A percentile compares a stretch with the other conserved stretches of the same genome.
Conservation (phyloP, 768 basidiomycete species). For the Nidularia pulvinata region DNA sequence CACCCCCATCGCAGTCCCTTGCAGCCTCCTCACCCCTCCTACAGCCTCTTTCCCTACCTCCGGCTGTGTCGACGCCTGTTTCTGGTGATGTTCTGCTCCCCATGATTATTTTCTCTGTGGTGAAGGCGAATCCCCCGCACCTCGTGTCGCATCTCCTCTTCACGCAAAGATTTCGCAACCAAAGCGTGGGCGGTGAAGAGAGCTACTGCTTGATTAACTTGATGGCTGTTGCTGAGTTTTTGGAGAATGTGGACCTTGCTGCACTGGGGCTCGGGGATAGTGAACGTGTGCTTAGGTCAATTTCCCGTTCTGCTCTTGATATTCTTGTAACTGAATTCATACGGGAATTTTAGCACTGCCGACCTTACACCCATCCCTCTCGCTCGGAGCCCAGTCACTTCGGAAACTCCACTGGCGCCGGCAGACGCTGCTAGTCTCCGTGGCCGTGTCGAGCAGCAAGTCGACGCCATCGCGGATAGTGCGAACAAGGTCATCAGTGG, state of each 20-base stretch:
- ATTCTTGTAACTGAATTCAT: background rate
- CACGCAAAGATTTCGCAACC: constrained; percentile 60
- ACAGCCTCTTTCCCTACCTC: too few species aligned
- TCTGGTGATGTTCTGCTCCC: constrained; percentile 93
- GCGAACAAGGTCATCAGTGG: constrained; percentile 85
- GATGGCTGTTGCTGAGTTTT: constrained; percentile 93
- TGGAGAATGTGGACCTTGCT: constrained; percentile 91
- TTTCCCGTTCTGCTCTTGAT: constrained; percentile 4
- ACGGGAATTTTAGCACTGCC: constrained; percentile 51
- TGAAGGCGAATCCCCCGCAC: constrained; percentile 87
- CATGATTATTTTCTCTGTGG: constrained; percentile 91
- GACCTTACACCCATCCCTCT: constrained; percentile 84
- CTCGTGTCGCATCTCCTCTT: constrained; percentile 73
- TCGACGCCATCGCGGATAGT: constrained; percentile 78
- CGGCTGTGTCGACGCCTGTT: constrained; percentile 44
- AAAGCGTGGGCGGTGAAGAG: constrained; percentile 74
- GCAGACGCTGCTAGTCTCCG: constrained; percentile 60
- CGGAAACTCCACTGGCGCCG: constrained; percentile 39
- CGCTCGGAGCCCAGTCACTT: constrained; percentile 47
- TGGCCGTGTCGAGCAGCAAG: constrained; percentile 74
- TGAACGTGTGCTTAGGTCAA: constrained; percentile 56
- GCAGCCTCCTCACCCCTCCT: background rate
- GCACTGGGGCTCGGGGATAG: constrained; percentile 58
- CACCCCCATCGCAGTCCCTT: constrained; percentile 12
- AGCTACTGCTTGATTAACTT: constrained; percentile 94